These are phyloP conservation scores for Lachnellula subtilissima DNA, from an alignment of 2,329 filamentous ascomycete genomes.

Conservation along the genomic window DNA sequence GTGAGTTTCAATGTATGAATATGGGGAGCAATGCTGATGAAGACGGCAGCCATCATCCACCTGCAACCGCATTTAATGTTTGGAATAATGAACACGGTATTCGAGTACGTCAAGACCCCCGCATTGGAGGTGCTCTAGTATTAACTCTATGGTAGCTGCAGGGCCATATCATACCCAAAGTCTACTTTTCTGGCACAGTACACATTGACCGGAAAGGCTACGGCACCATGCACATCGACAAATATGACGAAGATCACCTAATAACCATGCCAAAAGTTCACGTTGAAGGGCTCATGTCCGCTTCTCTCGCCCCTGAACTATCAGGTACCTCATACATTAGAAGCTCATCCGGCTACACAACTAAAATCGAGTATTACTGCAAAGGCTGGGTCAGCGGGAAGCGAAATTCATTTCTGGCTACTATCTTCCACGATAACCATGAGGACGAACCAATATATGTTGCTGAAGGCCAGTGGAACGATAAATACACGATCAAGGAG, in stretches of 20 bases:
- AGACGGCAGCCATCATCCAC: slow-evolving; percentile 70
- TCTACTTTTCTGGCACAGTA: slow-evolving; percentile 87
- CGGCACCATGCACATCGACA: slow-evolving; percentile 71
- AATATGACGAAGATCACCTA: slow-evolving; percentile 59
- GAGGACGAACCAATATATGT: slow-evolving; percentile 73
- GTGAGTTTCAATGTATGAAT: slow-evolving; percentile 30
- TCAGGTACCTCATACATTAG: slow-evolving; percentile 79
- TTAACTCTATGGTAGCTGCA: slow-evolving; percentile 42
- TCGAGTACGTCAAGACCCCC: slow-evolving; percentile 14
- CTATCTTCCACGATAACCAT: slow-evolving; percentile 62
- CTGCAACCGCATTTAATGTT: slow-evolving; percentile 89
- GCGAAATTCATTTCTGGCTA: slow-evolving; percentile 82
- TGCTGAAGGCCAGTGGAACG: slow-evolving; percentile 87
- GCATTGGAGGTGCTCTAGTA: background rate
- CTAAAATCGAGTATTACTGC: slow-evolving; percentile 86
- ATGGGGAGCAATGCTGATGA: background rate
- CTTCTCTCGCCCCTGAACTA: slow-evolving; percentile 82
- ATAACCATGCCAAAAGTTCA: slow-evolving; percentile 88
- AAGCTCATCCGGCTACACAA: slow-evolving; percentile 78
- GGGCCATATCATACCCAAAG: slow-evolving; percentile 94
- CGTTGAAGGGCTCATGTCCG: slow-evolving; percentile 85
- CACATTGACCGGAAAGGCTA: slow-evolving; percentile 93
- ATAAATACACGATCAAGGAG: slow-evolving; percentile 71
- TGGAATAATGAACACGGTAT: slow-evolving; percentile 81
- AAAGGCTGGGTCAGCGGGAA: slow-evolving; percentile 93